Evolutionary conservation across 1,284 basidiomycete species (phyloP).

Genomic region (Sanghuangporus sanghuang): DNA sequence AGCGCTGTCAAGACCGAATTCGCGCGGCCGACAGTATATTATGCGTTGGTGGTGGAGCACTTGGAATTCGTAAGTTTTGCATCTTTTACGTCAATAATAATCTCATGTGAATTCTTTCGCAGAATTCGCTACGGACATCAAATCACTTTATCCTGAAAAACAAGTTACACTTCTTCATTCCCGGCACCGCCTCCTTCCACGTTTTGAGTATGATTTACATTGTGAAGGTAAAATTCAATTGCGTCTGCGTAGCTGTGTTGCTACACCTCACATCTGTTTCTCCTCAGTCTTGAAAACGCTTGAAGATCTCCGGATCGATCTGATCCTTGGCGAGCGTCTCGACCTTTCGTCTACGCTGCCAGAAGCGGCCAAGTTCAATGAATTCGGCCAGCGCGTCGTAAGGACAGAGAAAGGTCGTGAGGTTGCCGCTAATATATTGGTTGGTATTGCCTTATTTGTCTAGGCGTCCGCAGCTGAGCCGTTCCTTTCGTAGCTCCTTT

Average conservation of each 20-base stretch:
- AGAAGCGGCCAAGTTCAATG: constrained; percentile 25
- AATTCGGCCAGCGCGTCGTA: constrained; percentile 35
- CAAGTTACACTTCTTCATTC: constrained; percentile 67
- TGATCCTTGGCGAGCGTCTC: constrained; percentile 52
- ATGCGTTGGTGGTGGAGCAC: constrained; percentile 56
- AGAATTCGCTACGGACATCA: constrained; percentile 71
- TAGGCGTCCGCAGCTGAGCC: neutral
- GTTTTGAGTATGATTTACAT: constrained; percentile 55
- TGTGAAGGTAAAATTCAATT: constrained; percentile 35
- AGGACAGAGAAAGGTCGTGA: constrained; percentile 55
- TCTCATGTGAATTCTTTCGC: neutral
- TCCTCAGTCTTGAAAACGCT: constrained; percentile 35
- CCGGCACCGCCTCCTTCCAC: constrained; percentile 50
- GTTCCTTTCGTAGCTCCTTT: constrained; percentile 46
- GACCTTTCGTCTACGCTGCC: constrained; percentile 37
- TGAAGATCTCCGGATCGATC: constrained; percentile 38
- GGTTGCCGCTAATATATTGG: constrained; percentile 60
- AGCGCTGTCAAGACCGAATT: constrained; percentile 39
- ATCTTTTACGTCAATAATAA: constrained; percentile 3
- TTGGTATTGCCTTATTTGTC: constrained; percentile 27
- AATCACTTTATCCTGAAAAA: constrained; percentile 54
- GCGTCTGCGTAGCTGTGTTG: neutral
- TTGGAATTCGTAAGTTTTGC: constrained; percentile 51
- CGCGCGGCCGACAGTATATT: constrained; percentile 41
- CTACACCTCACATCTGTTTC: neutral